phyloP scores from a whole-genome alignment of 345 rosid genomes.

The Melastoma malabathricum region DNA sequence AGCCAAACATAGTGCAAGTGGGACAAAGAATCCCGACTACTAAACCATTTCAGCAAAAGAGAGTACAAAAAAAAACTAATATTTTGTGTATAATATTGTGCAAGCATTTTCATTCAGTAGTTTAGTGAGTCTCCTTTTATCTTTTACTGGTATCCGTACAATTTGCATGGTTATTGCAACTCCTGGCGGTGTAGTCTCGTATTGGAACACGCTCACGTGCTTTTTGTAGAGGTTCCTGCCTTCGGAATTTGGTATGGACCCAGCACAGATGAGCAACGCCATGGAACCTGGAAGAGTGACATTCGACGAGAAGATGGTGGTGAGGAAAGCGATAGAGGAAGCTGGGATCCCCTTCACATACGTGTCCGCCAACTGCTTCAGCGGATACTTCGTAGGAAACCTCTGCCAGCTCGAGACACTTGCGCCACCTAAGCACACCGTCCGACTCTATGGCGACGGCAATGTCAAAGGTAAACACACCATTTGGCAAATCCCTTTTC shows the following conservation, averaged over 20 bases:
- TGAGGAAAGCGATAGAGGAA: conserved; percentile 59
- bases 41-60: too few relatives aligned
- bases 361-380: conserved; percentile 61
- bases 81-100: too few relatives aligned
- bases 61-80: too few relatives aligned
- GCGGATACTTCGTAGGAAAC: conserved; percentile 60
- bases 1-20: too few relatives aligned
- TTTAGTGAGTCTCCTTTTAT: too few relatives aligned
- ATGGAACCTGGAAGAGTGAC: conserved; percentile 68
- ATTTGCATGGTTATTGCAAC: too few relatives aligned
- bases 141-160: too few relatives aligned
- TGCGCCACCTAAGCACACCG: conserved; percentile 45
- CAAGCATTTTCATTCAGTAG: too few relatives aligned
- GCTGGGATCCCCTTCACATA: conserved; percentile 74
- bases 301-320: conserved; percentile 67
- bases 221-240: conserved; percentile 58
- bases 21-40: too few relatives aligned
- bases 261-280: conserved; percentile 57
- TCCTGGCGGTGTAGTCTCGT: too few relatives aligned
- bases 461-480: conserved; percentile 43
- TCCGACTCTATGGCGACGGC: conserved; percentile 56
- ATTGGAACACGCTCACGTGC: not conserved
- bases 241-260: conserved; percentile 87
- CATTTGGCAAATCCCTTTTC: too few relatives aligned
- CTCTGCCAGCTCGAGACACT: conserved; percentile 51